These are phyloP conservation scores for Penicillium fuscoglaucum DNA, from an alignment of 2,329 filamentous ascomycete species.

Conservation along the genomic window DNA sequence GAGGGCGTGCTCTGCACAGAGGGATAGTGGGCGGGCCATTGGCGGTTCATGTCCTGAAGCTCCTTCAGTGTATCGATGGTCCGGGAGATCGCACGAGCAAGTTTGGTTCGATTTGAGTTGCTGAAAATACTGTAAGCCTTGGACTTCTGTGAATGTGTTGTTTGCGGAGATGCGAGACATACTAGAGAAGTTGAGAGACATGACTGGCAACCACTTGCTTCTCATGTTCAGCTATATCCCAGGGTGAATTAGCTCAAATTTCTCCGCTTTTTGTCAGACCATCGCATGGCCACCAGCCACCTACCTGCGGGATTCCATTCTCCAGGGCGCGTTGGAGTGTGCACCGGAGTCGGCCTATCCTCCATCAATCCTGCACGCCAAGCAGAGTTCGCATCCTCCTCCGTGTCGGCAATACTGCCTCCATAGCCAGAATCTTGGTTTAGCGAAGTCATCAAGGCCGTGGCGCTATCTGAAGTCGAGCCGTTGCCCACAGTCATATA, in stretches of 20 bases:
- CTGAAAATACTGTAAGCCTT: constrained; percentile 35
- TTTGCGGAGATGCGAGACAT: constrained; percentile 23
- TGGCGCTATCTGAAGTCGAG: constrained; percentile 76
- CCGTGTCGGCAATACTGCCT: constrained; percentile 66
- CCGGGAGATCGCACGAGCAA: constrained; percentile 83
- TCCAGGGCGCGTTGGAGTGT: constrained; percentile 54
- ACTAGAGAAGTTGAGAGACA: constrained; percentile 88
- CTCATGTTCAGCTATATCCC: constrained; percentile 58
- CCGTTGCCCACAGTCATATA: constrained; percentile 90
- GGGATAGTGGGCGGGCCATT: constrained; percentile 95
- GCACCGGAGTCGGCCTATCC: constrained; percentile 58
- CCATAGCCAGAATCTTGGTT: constrained; percentile 92
- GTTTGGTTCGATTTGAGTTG: constrained; percentile 82
- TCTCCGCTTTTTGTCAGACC: background rate
- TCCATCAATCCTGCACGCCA: constrained; percentile 59
- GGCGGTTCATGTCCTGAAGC: constrained; percentile 83
- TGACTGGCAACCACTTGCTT: constrained; percentile 72
- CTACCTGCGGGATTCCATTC: constrained; percentile 48
- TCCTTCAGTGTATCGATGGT: constrained; percentile 81
- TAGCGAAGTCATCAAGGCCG: constrained; percentile 75
- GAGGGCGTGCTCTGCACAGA: constrained; percentile 49
- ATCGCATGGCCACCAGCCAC: constrained; percentile 8
- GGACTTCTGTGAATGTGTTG: background rate
- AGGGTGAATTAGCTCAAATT: constrained; percentile 18
- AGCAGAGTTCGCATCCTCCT: constrained; percentile 43